Evolutionary conservation across 352 stramenopile genomes (phyloP).

Genomic region (Globisporangium yorkense): DNA sequence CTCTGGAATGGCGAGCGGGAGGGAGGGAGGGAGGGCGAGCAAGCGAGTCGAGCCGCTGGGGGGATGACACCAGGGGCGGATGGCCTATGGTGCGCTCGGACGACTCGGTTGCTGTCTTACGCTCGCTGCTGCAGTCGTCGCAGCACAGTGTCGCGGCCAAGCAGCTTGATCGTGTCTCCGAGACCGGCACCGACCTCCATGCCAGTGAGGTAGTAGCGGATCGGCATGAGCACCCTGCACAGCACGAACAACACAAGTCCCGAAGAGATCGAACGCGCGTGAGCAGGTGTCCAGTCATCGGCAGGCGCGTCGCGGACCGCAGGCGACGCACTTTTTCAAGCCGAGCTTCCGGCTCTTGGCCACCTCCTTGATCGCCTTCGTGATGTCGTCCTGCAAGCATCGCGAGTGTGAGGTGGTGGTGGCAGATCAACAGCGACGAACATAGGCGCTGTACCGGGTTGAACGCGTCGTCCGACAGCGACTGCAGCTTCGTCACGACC

Average conservation of each 20-base stretch:
- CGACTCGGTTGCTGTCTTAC: not conserved
- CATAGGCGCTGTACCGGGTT: constrained; percentile 29
- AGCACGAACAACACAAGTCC: constrained; percentile 4
- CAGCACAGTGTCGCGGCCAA: constrained; percentile 58
- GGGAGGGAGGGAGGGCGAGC: not conserved
- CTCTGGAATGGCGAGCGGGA: not conserved
- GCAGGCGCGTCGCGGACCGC: not conserved
- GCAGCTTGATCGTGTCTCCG: constrained; percentile 75
- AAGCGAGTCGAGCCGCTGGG: not conserved
- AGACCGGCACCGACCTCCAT: constrained; percentile 83
- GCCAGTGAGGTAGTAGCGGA: constrained; percentile 81
- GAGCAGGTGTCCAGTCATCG: not conserved
- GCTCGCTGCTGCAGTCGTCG: constrained; percentile 26
- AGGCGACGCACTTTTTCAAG: constrained; percentile 61
- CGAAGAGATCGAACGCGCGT: not conserved
- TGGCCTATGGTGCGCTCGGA: not conserved
- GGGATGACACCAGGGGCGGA: too few relatives aligned
- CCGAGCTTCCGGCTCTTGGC: constrained; percentile 73
- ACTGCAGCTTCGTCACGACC: constrained; percentile 33
- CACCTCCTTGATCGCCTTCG: constrained; percentile 64
- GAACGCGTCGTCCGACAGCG: constrained; percentile 61
- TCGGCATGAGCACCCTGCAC: constrained; percentile 78
- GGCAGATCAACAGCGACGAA: not conserved
- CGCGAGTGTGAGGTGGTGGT: not conserved
- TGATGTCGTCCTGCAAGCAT: constrained; percentile 59